A percentile compares a stretch with the other conserved stretches of the same genome.
phyloP scores from a whole-genome alignment of 2,329 filamentous ascomycete species.

The Sclerotinia subarctica region DNA sequence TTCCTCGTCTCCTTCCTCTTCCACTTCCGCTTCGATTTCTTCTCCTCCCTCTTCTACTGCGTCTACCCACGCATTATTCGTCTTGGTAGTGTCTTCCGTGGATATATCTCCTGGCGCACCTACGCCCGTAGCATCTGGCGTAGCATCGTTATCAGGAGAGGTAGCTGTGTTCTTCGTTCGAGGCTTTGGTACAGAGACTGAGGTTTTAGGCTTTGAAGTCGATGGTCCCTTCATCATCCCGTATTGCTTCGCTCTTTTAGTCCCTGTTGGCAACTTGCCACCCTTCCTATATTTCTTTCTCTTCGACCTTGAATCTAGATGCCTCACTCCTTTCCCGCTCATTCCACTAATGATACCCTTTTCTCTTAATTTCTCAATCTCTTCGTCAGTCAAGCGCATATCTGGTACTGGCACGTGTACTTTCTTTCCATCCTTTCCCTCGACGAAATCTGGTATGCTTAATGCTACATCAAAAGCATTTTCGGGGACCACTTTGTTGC shows the following conservation, averaged over 20 bases:
- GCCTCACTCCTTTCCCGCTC: slow-evolving; percentile 21
- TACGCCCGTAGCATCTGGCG: neutral
- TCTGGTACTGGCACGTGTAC: slow-evolving; percentile 35
- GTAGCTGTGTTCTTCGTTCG: neutral
- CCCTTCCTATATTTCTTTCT: slow-evolving; percentile 21
- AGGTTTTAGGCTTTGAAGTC: slow-evolving; percentile 8
- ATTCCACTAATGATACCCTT: slow-evolving; percentile 19
- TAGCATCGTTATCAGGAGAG: neutral
- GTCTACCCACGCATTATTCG: neutral
- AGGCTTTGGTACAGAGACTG: neutral
- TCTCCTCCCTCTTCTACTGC: neutral
- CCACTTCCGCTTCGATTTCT: neutral
- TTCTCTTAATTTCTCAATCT: slow-evolving; percentile 26
- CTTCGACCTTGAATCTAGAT: slow-evolving; percentile 22
- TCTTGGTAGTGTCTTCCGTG: slow-evolving; percentile 1
- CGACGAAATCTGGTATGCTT: slow-evolving; percentile 37
- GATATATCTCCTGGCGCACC: slow-evolving; percentile 6
- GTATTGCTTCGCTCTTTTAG: slow-evolving; percentile 9
- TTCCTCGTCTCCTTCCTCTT: slow-evolving; percentile 13
- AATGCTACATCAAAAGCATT: slow-evolving; percentile 47
- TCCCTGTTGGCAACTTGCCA: neutral
- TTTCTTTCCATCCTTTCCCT: slow-evolving; percentile 27
- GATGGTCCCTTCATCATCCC: slow-evolving; percentile 19
- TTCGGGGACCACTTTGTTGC: slow-evolving; percentile 50
- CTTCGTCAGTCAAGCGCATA: slow-evolving; percentile 31